phyloP scores from a whole-genome alignment of 768 basidiomycete species.

The Kwoniella europaea region DNA sequence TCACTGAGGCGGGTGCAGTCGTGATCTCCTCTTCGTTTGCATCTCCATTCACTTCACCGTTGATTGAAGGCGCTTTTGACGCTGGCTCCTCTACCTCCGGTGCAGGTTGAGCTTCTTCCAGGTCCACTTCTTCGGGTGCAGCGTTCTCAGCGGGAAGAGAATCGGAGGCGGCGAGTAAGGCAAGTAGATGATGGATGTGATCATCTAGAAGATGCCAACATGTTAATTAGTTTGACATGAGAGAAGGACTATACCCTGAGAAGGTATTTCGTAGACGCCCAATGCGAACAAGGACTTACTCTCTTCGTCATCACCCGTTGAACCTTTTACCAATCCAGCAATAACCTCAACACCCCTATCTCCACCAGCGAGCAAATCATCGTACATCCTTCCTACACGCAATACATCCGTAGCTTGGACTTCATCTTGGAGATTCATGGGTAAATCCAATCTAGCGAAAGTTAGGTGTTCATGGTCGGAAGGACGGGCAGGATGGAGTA shows the following conservation, averaged over 20 bases:
- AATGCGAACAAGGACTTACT: conserved; percentile 22
- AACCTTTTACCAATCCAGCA: conserved; percentile 31
- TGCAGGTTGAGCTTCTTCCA: conserved; percentile 7
- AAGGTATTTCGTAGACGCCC: background rate
- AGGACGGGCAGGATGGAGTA: conserved; percentile 50
- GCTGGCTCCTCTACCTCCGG: conserved; percentile 17
- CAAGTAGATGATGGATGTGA: conserved; percentile 42
- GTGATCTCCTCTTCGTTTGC: background rate
- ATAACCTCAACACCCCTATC: conserved; percentile 31
- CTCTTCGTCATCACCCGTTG: conserved; percentile 38
- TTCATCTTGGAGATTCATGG: conserved; percentile 39
- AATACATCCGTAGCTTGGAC: conserved; percentile 49
- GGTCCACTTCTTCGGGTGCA: conserved; percentile 12
- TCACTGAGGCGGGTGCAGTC: background rate
- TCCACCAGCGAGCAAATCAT: conserved; percentile 41
- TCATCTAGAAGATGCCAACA: conserved; percentile 26
- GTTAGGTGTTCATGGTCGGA: conserved; percentile 46
- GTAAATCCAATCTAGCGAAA: conserved; percentile 40
- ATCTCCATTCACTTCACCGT: conserved; percentile 14
- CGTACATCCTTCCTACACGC: conserved; percentile 45
- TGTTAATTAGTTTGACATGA: background rate
- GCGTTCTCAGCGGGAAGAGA: conserved; percentile 11
- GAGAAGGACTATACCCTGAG: no score
- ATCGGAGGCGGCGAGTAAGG: conserved; percentile 28
- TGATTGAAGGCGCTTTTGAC: conserved; percentile 15